phyloP scores from a whole-genome alignment of 495 filamentous ascomycete species.

The Aspergillus coremiiformis region DNA sequence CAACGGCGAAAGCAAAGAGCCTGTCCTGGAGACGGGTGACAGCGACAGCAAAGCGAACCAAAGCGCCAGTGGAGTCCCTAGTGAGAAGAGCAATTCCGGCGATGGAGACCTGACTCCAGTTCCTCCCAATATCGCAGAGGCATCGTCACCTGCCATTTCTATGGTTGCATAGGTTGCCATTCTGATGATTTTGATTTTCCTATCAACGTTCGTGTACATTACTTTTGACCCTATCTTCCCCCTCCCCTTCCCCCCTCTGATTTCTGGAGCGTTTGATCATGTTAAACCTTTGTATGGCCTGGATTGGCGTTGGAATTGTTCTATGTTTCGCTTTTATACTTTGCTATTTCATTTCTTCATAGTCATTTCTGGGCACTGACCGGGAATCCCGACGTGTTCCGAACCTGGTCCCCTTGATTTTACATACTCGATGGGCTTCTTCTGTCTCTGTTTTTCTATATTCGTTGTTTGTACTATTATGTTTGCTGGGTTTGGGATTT shows the following conservation, averaged over 20 bases:
- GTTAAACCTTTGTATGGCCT: slow-evolving; percentile 3
- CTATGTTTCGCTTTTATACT: not conserved
- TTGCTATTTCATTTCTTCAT: not conserved
- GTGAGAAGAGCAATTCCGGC: slow-evolving; percentile 63
- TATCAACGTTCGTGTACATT: slow-evolving; percentile 17
- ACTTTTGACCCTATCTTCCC: slow-evolving; percentile 12
- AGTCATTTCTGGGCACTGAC: not conserved
- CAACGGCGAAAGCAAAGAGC: slow-evolving; percentile 38
- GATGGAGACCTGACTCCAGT: slow-evolving; percentile 43
- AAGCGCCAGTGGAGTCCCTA: slow-evolving; percentile 49
- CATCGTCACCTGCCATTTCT: slow-evolving; percentile 41
- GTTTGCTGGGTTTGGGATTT: not conserved
- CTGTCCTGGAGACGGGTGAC: slow-evolving; percentile 45
- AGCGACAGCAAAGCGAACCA: slow-evolving; percentile 73
- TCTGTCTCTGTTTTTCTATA: not conserved
- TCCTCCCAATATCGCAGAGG: slow-evolving; percentile 34
- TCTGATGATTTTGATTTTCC: not conserved
- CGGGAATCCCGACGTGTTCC: not conserved
- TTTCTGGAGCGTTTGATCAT: slow-evolving; percentile 3
- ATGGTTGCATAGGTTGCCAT: slow-evolving; percentile 27
- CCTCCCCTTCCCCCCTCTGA: slow-evolving; percentile 1
- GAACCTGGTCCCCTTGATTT: not conserved
- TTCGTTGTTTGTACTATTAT: not conserved
- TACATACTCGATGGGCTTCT: not conserved
- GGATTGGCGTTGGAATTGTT: slow-evolving; percentile 4